Base-by-base conservation (phyloP, 2,329 filamentous ascomycete genomes). In the Beauveria sp. region DNA sequence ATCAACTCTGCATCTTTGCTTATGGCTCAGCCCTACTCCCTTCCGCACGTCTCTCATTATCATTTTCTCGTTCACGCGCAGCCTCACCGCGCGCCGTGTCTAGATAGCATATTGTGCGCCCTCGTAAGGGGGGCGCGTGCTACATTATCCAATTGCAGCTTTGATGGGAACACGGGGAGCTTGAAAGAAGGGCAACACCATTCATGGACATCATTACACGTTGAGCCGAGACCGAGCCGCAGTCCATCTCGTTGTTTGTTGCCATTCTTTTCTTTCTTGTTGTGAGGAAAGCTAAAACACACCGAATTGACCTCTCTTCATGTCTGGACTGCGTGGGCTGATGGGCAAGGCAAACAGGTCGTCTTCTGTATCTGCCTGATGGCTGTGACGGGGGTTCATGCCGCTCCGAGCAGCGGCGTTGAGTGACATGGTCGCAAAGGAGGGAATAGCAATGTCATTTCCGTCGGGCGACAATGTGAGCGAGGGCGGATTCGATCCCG, bases 331-430 rank as follows among this genome's bases (percentile, higher is more conserved):
- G 56, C 92, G 81, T 1, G 92, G 92, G 69, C 90, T 93, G 76
- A 96, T 85, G 1, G 91, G 91, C 58, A 96, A 82, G 0, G 91
- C 92, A 70, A 97, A 97, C 2, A 96, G 79, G 46, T 90, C 93
- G 63, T 96, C 91, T 66, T 91, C 88, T 0, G 65, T 68, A 31
- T 73, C 71, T 40, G 68, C 67, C 18, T 64, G 61, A 26, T 65
- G 63, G 6, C 65, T 53, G 18, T 66, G 64, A 18, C 63, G 62
- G 20, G 69, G 65, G 6, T 63, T 61, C 3, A 65, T 56, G 49
- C 69, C 65, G 31, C 67, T 67, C 12, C 66, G 66, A 8, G 74
- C 62, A 12, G 68, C 71, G 28, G 72, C 73, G 60, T 75, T 67
- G 42, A 75, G 70, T n/a, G 74, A 75, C 38, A 72, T 67, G 24